Base-by-base conservation (phyloP, 1,284 basidiomycete genomes). In the Ceratorhiza oryzae-sativae region DNA sequence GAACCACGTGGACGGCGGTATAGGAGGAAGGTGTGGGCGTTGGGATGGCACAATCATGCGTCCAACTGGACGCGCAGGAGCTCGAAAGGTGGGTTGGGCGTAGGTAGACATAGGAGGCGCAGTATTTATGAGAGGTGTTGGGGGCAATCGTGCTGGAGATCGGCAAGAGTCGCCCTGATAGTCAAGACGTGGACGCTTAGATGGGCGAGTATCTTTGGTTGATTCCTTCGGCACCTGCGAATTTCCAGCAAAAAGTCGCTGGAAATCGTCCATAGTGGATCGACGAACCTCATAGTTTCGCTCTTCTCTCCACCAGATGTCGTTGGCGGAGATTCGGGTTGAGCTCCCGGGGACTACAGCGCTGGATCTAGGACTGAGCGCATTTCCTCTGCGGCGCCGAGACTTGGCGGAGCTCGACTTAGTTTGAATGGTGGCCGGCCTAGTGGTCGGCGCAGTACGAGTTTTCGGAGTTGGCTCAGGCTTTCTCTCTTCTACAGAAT, bases 251-350 rank as follows among this genome's bases (percentile, higher is more conserved):
- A 42, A 25, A 12, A 41, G 10, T 12, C 36, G 56, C 4, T 20
- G 36, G 20, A 59, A 36, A 34, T 59, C 36, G 56, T 59, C 56
- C 36, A 59, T 41, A 9, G 13, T 59, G 34, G 5, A 23, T 1
- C 41, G 56, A 23, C 36, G 56, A 27, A 41, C 36, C 36, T 59
- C 56, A n/a, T 59, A 42, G 36, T 59, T 59, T 23, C 25, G 56
- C 18, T 27, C 36, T 27, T 20, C 41, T 10, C 34, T 59, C 56
- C 56, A 59, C 8, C 15, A 41, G 6, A 9, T 10, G 12, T 39
- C 36, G 13, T 9, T n/a, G 2, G 36, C 34, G 36, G 41, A 34
- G 5, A 36, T 34, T n/a, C 34, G 53, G 27, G 30, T 18, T 12
- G 53, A 55, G 53, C n/a, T 55, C n/a, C 53, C 9, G 8, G 13